Conservation (phyloP, 257 asterid genomes). For the Coffea canephora region DNA sequence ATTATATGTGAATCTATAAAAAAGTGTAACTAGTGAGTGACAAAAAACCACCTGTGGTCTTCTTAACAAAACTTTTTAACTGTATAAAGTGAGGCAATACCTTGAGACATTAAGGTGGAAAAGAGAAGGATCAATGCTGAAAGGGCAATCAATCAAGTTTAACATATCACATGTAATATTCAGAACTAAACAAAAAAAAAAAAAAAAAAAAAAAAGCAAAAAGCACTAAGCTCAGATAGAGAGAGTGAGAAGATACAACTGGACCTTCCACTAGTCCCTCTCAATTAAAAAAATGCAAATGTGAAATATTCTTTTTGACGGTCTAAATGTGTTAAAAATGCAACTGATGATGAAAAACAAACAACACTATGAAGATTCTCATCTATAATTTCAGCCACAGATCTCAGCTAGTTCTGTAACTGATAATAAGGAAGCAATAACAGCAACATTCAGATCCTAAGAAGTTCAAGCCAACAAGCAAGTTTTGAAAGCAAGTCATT, state of each 20-base stretch:
- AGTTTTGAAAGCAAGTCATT: not conserved
- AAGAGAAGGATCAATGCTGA: not conserved
- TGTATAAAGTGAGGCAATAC: not conserved
- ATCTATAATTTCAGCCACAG: not conserved
- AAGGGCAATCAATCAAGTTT: not conserved
- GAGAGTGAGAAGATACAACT: not conserved
- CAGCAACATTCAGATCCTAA: not conserved
- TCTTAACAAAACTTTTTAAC: not conserved
- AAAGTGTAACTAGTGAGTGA: slow-evolving; percentile 1
- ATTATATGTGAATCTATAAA: not conserved
- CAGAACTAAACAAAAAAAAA: not conserved
- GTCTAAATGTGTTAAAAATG: not conserved
- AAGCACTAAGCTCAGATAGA: not conserved
- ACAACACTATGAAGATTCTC: not conserved
- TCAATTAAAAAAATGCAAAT: not conserved
- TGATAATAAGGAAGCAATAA: not conserved
- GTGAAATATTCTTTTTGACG: not conserved
- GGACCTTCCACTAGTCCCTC: not conserved
- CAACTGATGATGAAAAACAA: not conserved
- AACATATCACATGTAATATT: not conserved
- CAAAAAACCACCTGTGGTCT: not conserved
- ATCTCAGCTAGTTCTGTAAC: not conserved
- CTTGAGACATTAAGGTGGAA: not conserved
- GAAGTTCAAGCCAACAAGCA: not conserved
- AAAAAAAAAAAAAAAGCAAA: not conserved